Evolutionary conservation across 2,329 filamentous ascomycete genomes (phyloP).

Genomic region (Botrytis fragariae): DNA sequence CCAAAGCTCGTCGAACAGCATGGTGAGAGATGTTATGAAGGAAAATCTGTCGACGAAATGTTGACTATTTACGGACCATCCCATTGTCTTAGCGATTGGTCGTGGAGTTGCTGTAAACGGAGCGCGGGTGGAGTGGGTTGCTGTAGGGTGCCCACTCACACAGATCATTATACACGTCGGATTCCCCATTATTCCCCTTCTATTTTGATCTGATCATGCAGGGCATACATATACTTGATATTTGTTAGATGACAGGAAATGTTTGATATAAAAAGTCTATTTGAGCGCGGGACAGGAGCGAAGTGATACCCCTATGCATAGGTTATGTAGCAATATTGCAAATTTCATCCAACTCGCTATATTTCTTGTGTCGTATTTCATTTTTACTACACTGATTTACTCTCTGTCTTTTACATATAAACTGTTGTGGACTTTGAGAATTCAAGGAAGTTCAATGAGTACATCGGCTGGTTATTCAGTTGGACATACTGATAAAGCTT

Average conservation of each 20-base stretch:
- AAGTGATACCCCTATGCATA: background rate
- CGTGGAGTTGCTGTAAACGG: background rate
- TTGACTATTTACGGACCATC: background rate
- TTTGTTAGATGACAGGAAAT: background rate
- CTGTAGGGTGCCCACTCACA: background rate
- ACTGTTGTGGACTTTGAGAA: background rate
- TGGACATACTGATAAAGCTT: background rate
- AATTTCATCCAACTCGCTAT: background rate
- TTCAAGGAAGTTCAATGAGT: background rate
- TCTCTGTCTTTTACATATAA: no score
- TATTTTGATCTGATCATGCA: background rate
- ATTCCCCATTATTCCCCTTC: background rate
- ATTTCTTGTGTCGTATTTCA: background rate
- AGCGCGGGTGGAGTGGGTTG: background rate
- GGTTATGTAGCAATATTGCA: background rate
- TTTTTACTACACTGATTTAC: background rate
- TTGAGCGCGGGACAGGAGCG: background rate
- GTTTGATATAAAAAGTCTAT: background rate
- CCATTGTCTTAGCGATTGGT: background rate
- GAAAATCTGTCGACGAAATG: background rate
- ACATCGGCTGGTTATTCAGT: background rate
- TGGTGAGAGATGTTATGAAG: background rate
- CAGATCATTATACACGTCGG: background rate
- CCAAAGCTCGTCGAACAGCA: background rate
- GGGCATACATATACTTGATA: background rate